Evolutionary conservation across 495 filamentous ascomycete species (phyloP), one percentile per base, ranked within the genome.

Genomic region (Penicillium turbatum): DNA sequence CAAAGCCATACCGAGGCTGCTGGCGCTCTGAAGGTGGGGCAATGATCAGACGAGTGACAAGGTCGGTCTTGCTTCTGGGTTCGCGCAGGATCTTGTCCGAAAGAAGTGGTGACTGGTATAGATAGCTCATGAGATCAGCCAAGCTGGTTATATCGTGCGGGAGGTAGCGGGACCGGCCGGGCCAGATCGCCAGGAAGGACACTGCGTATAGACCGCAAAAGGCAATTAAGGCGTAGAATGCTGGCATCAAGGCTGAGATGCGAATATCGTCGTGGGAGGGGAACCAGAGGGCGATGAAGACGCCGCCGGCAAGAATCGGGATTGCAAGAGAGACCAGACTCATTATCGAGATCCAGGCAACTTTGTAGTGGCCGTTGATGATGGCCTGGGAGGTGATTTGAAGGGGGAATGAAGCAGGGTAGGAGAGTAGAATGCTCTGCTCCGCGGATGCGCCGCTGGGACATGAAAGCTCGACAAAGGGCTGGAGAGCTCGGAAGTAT

Each of bases 211-310:
- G 56, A 0, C 75, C 72, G 37, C 90, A 79, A 56, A 93, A 81
- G 46, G 82, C 78, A 56, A 83, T 79, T 10, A 87, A 72, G 1
- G 81, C 76, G 56, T 85, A 81, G 64, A 81, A 92, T 19, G 80
- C 85, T 0, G 87, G 77, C 57, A 87, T 74, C 37, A 86, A 79
- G 7, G 89, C 81, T 37, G 80, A 82, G 63, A 95, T 86, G 51
- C 82, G 82, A 40, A 89, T 78, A 8, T 73, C 63, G 32, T 79
- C 65, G 7, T 67, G 54, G 10, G 70, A 54, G 8, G 76, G 70
- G 38, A 81, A 79, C 53, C 82, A 90, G 48, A 93, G 79, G 0
- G 90, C 86, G 71, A 91, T 85, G 72, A 96, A 95, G 26, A 87
- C 67, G 8, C 89, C 91, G 16, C 90, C 90, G 0, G 79, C 84